These are phyloP conservation scores for Aureoboletus auriporus DNA, from an alignment of 768 basidiomycete species.

Conservation along the genomic window DNA sequence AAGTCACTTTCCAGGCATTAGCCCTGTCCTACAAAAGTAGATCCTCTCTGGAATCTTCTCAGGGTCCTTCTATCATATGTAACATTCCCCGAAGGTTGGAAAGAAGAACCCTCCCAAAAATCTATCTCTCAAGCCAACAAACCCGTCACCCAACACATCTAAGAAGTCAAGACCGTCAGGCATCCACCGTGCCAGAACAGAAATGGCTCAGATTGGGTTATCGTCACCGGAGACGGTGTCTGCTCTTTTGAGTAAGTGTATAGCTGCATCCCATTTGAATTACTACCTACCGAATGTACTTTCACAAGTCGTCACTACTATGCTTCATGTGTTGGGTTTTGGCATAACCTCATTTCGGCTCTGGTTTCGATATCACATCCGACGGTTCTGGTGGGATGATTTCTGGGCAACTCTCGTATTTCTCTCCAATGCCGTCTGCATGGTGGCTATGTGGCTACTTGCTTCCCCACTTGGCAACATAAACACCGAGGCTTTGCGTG, in stretches of 20 bases:
- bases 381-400: slow-evolving; percentile 29
- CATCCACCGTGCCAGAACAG: not conserved
- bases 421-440: slow-evolving; percentile 4
- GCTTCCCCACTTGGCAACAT: slow-evolving; percentile 26
- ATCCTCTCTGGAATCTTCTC: not conserved
- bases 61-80: slow-evolving; percentile 3
- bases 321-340: slow-evolving; percentile 18
- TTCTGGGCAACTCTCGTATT: slow-evolving; percentile 21
- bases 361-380: slow-evolving; percentile 20
- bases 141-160: not conserved
- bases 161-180: not conserved
- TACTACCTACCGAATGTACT: not conserved
- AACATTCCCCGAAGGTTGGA: not conserved
- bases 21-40: not conserved
- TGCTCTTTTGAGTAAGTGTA: slow-evolving; percentile 15
- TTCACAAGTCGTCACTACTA: slow-evolving; percentile 13
- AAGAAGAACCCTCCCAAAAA: not conserved
- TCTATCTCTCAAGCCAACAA: not conserved
- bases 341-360: slow-evolving; percentile 24
- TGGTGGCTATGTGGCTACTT: slow-evolving; percentile 12
- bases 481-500: slow-evolving; percentile 10
- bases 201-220: not conserved
- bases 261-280: not conserved
- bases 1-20: no score
- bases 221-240: slow-evolving; percentile 14